Conservation (phyloP, 805 yeast species). For the Priceomyces haplophilus region DNA sequence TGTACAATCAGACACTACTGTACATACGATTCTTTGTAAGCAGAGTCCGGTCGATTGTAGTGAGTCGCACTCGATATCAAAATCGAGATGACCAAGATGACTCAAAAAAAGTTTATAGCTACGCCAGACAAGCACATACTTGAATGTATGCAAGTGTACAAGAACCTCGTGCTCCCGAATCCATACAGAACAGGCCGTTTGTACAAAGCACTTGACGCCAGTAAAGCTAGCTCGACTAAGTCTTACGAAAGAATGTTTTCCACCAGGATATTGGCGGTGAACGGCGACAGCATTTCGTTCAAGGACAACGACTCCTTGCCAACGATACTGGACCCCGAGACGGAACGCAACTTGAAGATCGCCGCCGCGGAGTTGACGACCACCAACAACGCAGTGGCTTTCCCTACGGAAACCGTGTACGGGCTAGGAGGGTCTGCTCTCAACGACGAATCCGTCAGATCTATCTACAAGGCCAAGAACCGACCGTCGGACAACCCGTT, state of each 20-base stretch:
- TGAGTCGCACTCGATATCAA: too few species aligned
- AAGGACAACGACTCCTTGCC: constrained; percentile 40
- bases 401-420: constrained; percentile 97
- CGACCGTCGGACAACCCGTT: constrained; percentile 95
- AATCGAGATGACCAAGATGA: constrained; percentile 1
- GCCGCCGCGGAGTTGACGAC: constrained; percentile 59
- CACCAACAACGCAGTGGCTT: constrained; percentile 69
- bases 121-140: not conserved
- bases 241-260: not conserved
- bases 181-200: not conserved
- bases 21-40: too few species aligned
- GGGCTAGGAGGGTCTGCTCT: constrained; percentile 91
- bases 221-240: not conserved
- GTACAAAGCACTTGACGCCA: not conserved
- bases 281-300: constrained; percentile 51
- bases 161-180: not conserved
- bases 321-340: constrained; percentile 48
- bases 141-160: not conserved
- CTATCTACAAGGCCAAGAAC: constrained; percentile 84
- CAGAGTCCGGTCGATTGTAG: too few species aligned
- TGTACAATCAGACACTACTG: too few species aligned
- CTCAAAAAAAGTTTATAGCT: not conserved
- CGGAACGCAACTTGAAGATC: constrained; percentile 46
- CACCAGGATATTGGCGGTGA: constrained; percentile 50
- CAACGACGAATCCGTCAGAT: constrained; percentile 64